Percentiles rank a stretch among this genome's conserved stretches.
Conservation (phyloP, 2,329 filamentous ascomycete genomes). For the Ilyonectria destructans region DNA sequence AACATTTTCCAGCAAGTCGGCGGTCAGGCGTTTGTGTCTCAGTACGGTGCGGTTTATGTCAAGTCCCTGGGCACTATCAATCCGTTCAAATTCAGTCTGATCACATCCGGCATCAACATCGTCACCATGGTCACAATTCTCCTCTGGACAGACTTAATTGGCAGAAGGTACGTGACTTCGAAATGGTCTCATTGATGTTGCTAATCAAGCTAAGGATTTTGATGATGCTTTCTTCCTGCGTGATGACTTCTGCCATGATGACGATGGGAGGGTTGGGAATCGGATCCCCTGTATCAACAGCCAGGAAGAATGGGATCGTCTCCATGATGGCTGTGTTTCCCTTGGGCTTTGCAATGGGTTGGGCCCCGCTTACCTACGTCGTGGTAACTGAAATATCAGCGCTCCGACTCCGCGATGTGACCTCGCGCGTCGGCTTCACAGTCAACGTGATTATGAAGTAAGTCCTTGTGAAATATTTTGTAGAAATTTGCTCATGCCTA, state of each 20-base stretch:
- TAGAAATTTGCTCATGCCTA: not conserved
- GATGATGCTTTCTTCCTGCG: slow-evolving; percentile 2
- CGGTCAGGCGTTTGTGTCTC: slow-evolving; percentile 47
- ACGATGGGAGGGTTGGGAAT: slow-evolving; percentile 27
- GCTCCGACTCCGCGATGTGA: slow-evolving; percentile 35
- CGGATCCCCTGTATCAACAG: slow-evolving; percentile 1
- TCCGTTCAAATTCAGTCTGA: slow-evolving; percentile 44
- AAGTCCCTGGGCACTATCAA: slow-evolving; percentile 48
- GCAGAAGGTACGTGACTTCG: slow-evolving; percentile 30
- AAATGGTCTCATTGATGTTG: not conserved
- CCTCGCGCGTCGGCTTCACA: slow-evolving; percentile 35
- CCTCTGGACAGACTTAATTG: slow-evolving; percentile 10
- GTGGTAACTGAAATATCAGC: slow-evolving; percentile 14
- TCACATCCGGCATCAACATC: slow-evolving; percentile 21
- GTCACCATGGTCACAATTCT: slow-evolving; percentile 11
- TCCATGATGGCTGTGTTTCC: slow-evolving; percentile 27
- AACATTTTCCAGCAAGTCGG: slow-evolving; percentile 52
- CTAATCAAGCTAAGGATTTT: slow-evolving; percentile 2
- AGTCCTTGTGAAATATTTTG: not conserved
- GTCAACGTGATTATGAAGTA: slow-evolving; percentile 41
- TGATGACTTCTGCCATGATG: slow-evolving; percentile 21
- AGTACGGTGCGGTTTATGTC: slow-evolving; percentile 51
- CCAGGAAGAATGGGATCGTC: slow-evolving; percentile 24
- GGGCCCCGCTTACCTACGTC: slow-evolving; percentile 27
- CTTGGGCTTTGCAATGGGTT: slow-evolving; percentile 26